phyloP scores from a whole-genome alignment of 2,329 filamentous ascomycete species.

The Lasiodiplodia sp. region DNA sequence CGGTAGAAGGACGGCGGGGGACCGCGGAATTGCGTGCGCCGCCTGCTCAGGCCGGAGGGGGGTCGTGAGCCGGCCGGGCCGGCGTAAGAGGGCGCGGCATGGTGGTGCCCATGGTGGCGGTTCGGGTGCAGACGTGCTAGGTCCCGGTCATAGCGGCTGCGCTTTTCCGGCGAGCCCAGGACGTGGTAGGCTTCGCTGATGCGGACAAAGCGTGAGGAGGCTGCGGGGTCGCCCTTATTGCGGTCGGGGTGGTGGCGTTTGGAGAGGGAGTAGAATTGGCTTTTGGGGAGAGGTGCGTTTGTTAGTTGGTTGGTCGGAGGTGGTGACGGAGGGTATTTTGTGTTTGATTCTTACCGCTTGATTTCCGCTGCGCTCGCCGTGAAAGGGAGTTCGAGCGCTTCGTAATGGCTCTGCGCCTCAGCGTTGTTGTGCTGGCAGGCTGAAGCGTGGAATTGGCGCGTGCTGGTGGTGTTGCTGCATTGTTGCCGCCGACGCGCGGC shows the following conservation, averaged over 20 bases:
- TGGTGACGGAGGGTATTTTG: neutral
- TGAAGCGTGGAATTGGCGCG: constrained; percentile 28
- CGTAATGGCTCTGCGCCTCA: constrained; percentile 73
- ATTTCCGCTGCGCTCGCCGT: constrained; percentile 78
- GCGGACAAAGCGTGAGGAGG: constrained; percentile 78
- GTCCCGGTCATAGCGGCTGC: constrained; percentile 81
- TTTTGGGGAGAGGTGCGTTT: constrained; percentile 34
- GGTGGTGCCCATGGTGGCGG: constrained; percentile 43
- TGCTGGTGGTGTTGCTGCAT: constrained; percentile 4
- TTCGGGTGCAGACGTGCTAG: constrained; percentile 55
- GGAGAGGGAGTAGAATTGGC: constrained; percentile 86
- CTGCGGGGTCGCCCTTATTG: constrained; percentile 77
- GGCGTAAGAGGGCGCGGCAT: constrained; percentile 54
- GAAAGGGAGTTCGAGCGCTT: constrained; percentile 74
- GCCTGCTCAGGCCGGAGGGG: constrained; percentile 79
- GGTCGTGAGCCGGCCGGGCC: constrained; percentile 80
- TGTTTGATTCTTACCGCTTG: constrained; percentile 70
- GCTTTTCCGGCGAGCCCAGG: constrained; percentile 76
- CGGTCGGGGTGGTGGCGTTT: constrained; percentile 92
- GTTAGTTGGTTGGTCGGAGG: constrained; percentile 22
- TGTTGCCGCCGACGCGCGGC: constrained; percentile 14
- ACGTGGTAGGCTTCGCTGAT: constrained; percentile 85
- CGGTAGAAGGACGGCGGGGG: constrained; percentile 91
- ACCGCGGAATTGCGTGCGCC: constrained; percentile 78
- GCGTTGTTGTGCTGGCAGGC: neutral